Evolutionary conservation across 768 basidiomycete genomes (phyloP).

Genomic region (Mycena floridula): DNA sequence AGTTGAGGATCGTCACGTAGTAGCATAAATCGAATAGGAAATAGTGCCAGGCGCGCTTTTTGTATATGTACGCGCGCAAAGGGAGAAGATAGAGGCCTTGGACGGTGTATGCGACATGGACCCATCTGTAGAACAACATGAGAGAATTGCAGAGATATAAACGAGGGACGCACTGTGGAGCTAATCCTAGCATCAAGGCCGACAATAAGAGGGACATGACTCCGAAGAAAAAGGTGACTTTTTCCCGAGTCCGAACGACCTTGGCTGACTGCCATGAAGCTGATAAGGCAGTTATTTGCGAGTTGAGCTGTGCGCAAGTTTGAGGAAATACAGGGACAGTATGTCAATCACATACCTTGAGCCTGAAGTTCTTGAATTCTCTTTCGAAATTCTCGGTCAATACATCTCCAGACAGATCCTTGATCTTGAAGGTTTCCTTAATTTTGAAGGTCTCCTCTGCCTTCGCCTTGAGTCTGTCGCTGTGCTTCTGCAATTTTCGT

Average conservation of each 20-base stretch:
- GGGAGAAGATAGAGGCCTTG: constrained; percentile 79
- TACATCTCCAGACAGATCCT: constrained; percentile 54
- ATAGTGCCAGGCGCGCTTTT: constrained; percentile 91
- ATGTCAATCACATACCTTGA: constrained; percentile 49
- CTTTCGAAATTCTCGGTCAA: constrained; percentile 76
- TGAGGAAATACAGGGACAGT: not conserved
- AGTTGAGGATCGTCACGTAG: constrained; percentile 86
- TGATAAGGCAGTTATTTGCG: constrained; percentile 70
- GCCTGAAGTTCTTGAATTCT: constrained; percentile 80
- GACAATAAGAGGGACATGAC: constrained; percentile 86
- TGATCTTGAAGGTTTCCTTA: constrained; percentile 40
- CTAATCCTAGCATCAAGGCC: constrained; percentile 81
- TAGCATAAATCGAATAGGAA: constrained; percentile 93
- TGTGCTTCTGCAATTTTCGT: constrained; percentile 80
- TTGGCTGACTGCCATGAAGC: constrained; percentile 92
- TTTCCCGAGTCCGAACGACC: constrained; percentile 75
- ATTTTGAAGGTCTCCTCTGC: constrained; percentile 72
- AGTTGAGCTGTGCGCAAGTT: constrained; percentile 51
- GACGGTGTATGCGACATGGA: constrained; percentile 81
- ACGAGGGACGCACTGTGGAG: constrained; percentile 60
- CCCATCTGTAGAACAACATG: too few relatives aligned
- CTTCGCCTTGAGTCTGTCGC: constrained; percentile 73
- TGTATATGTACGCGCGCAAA: constrained; percentile 79
- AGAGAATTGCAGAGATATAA: constrained; percentile 10
- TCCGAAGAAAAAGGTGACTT: constrained; percentile 88